A percentile compares a stretch with the other conserved stretches of the same genome.
Conservation (phyloP, 495 filamentous ascomycete genomes). For the Cryomyces antarcticus region DNA sequence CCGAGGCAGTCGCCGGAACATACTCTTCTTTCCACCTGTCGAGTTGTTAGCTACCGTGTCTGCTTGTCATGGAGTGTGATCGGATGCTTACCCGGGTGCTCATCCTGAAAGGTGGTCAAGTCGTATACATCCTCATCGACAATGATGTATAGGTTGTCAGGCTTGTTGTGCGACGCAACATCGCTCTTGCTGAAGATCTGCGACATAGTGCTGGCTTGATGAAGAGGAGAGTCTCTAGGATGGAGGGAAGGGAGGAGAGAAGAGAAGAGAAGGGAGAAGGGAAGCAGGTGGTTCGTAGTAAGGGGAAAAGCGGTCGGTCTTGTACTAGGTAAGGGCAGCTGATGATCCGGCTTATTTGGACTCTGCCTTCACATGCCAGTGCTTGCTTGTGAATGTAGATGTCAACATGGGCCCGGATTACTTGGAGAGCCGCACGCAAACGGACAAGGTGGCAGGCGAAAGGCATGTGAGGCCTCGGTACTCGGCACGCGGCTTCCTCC, state of each 20-base stretch:
- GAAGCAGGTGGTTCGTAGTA: too few relatives aligned
- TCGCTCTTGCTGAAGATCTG: constrained; percentile 68
- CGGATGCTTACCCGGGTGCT: constrained; percentile 53
- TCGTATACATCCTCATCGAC: constrained; percentile 96
- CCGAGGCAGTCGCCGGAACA: constrained; percentile 7
- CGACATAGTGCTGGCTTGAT: constrained; percentile 41
- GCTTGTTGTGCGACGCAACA: constrained; percentile 77
- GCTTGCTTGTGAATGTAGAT: too few relatives aligned
- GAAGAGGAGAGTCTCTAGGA: not conserved
- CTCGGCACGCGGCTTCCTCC: too few relatives aligned
- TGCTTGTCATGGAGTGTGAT: constrained; percentile 1
- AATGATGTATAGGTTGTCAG: constrained; percentile 69
- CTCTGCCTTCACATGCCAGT: too few relatives aligned
- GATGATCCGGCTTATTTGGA: too few relatives aligned
- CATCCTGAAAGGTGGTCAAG: constrained; percentile 80
- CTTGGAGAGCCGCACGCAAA: too few relatives aligned
- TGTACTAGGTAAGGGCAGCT: too few relatives aligned
- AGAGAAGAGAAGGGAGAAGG: too few relatives aligned
- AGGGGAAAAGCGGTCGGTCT: too few relatives aligned
- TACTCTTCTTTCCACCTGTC: constrained; percentile 86
- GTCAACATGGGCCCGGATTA: too few relatives aligned
- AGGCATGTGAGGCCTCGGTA: too few relatives aligned
- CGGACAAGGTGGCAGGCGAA: too few relatives aligned
- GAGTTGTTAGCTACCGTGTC: constrained; percentile 26
- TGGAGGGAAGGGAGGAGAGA: not conserved